Percentiles rank a stretch among this genome's conserved stretches.
These are phyloP conservation scores for Nepenthes mirabilis DNA, from an alignment of 148 eudicot genomes.

Conservation along the genomic window DNA sequence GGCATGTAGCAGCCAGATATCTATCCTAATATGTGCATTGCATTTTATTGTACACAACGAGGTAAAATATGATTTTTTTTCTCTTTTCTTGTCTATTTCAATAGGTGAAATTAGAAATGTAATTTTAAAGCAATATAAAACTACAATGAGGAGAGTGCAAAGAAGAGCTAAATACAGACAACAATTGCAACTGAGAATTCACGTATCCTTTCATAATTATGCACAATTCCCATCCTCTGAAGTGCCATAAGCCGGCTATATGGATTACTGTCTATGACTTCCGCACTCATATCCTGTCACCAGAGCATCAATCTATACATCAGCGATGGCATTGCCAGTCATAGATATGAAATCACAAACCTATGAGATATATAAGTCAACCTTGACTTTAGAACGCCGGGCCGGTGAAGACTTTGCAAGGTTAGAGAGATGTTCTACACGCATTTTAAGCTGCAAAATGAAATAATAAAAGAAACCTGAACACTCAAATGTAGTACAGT, in stretches of 20 bases:
- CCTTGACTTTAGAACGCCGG: constrained; percentile 82
- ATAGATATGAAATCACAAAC: neutral
- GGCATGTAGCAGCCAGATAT: too few species aligned
- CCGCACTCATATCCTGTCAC: constrained; percentile 90
- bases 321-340: constrained; percentile 1
- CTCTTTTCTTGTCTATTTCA: neutral
- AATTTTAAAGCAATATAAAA: neutral
- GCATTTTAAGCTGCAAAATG: constrained; percentile 36
- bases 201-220: constrained; percentile 91
- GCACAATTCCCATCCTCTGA: constrained; percentile 95
- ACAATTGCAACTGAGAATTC: constrained; percentile 90
- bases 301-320: constrained; percentile 6
- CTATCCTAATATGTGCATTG: too few species aligned
- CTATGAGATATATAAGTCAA: constrained; percentile 5
- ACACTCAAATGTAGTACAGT: neutral
- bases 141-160: neutral
- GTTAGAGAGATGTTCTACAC: constrained; percentile 40
- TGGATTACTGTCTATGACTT: constrained; percentile 95
- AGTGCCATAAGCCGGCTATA: constrained; percentile 98
- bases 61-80: neutral
- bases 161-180: constrained; percentile 40
- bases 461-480: neutral
- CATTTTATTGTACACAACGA: too few species aligned
- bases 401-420: constrained; percentile 44
- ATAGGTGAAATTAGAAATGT: neutral